Evolutionary conservation across 106 monocot genomes (phyloP).

Genomic region (Ottelia alismoides): DNA sequence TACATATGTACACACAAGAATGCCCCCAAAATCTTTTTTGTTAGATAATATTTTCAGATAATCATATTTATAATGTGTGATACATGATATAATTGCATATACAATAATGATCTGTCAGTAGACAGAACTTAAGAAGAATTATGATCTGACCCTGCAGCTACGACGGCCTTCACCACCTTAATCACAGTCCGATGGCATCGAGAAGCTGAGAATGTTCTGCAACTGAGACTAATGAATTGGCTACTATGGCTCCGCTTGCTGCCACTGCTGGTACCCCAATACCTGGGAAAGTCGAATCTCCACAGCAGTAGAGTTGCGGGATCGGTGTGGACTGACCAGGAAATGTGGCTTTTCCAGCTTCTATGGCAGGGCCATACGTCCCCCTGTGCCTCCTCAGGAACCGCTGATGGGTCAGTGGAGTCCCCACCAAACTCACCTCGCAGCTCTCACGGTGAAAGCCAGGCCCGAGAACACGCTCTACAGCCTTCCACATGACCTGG

Average conservation of each 20-base stretch:
- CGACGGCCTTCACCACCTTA: too few relatives aligned
- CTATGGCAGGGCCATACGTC: conserved; percentile 84
- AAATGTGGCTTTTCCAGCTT: conserved; percentile 77
- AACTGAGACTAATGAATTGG: conserved; percentile 72
- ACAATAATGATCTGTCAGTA: too few relatives aligned
- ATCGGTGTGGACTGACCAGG: conserved; percentile 81
- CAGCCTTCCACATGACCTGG: conserved; percentile 95
- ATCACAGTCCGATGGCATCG: conserved; percentile 84
- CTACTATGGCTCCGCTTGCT: conserved; percentile 92
- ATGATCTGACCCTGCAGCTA: too few relatives aligned
- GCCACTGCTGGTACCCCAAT: conserved; percentile 95
- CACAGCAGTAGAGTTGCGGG: conserved; percentile 81
- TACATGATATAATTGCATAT: too few relatives aligned
- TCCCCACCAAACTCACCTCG: conserved; percentile 77
- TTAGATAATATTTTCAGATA: too few relatives aligned
- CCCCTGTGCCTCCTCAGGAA: conserved; percentile 86
- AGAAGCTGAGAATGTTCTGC: conserved; percentile 71
- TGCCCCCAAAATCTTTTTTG: too few relatives aligned
- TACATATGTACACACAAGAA: too few relatives aligned
- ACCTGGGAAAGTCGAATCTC: conserved; percentile 94
- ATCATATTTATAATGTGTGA: too few relatives aligned
- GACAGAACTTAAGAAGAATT: too few relatives aligned
- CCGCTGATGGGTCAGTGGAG: conserved; percentile 74
- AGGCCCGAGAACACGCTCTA: conserved; percentile 65
- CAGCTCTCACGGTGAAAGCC: conserved; percentile 66